Percentiles rank a stretch among this genome's conserved stretches.
Conservation (phyloP, 495 filamentous ascomycete genomes). For the Parmelia sp. region DNA sequence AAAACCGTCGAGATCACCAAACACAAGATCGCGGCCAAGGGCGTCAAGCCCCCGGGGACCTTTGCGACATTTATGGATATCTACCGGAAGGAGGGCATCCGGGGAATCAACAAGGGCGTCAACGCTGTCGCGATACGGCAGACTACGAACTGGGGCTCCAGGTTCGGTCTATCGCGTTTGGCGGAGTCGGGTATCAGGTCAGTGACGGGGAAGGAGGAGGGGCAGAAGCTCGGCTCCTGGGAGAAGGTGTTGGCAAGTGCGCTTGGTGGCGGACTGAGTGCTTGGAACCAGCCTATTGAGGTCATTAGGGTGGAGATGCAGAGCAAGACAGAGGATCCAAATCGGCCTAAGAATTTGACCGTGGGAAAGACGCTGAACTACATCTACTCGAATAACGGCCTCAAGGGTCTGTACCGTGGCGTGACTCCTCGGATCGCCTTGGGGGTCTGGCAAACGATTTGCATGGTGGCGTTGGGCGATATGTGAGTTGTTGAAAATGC, state of each 20-base stretch:
- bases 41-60: slow-evolving; percentile 78
- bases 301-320: slow-evolving; percentile 99
- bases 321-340: slow-evolving; percentile 94
- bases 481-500: slow-evolving; percentile 59
- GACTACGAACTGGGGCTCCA: slow-evolving; percentile 98
- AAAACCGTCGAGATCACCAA: slow-evolving; percentile 99
- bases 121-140: slow-evolving; percentile 97
- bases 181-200: slow-evolving; percentile 84
- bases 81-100: slow-evolving; percentile 88
- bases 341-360: slow-evolving; percentile 96
- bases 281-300: slow-evolving; percentile 99
- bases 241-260: slow-evolving; percentile 90
- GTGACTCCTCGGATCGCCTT: slow-evolving; percentile 90
- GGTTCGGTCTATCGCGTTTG: slow-evolving; percentile 86
- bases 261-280: slow-evolving; percentile 85
- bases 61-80: slow-evolving; percentile 95
- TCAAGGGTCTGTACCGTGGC: slow-evolving; percentile 93
- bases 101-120: slow-evolving; percentile 95
- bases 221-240: slow-evolving; percentile 62
- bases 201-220: slow-evolving; percentile 70
- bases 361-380: slow-evolving; percentile 89
- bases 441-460: slow-evolving; percentile 98
- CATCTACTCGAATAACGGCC: slow-evolving; percentile 81
- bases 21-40: slow-evolving; percentile 81
- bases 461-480: slow-evolving; percentile 99